Evolutionary conservation across 495 filamentous ascomycete species (phyloP).

Genomic region (Annulohypoxylon bovei): DNA sequence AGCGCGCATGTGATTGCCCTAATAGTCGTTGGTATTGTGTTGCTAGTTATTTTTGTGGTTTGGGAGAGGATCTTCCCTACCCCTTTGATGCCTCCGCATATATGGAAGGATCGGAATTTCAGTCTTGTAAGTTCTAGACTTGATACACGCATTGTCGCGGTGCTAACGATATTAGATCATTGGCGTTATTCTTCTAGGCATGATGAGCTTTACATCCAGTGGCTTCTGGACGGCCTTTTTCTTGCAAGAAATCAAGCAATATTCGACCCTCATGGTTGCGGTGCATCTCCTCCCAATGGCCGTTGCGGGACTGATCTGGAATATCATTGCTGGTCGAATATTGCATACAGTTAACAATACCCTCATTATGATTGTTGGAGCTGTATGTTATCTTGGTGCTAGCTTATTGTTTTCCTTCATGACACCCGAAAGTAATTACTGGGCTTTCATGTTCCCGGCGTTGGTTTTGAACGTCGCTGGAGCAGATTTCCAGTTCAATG

Average conservation of each 20-base stretch:
- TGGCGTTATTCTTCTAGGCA: conserved; percentile 61
- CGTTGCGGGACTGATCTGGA: conserved; percentile 61
- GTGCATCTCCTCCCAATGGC: conserved; percentile 66
- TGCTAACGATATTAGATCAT: conserved; percentile 56
- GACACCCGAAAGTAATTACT: conserved; percentile 57
- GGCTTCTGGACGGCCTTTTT: conserved; percentile 66
- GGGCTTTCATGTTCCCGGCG: conserved; percentile 67
- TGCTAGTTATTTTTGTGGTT: conserved; percentile 65
- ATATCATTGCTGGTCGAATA: conserved; percentile 60
- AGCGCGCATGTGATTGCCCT: conserved; percentile 69
- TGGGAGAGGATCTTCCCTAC: conserved; percentile 66
- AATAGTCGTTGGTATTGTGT: conserved; percentile 64
- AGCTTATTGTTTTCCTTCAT: conserved; percentile 57
- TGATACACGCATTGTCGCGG: not conserved
- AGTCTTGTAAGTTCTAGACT: conserved; percentile 56
- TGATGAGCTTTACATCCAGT: conserved; percentile 60
- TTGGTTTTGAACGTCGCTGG: conserved; percentile 64
- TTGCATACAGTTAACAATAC: conserved; percentile 62
- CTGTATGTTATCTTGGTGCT: conserved; percentile 53
- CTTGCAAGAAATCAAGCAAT: conserved; percentile 62
- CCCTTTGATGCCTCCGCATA: conserved; percentile 65
- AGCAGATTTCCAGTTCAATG: conserved; percentile 70
- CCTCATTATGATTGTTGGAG: conserved; percentile 59
- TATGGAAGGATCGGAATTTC: conserved; percentile 64
- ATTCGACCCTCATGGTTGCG: conserved; percentile 62